These are phyloP conservation scores for Melianthus villosus DNA, from an alignment of 441 rosid genomes.

Conservation along the genomic window DNA sequence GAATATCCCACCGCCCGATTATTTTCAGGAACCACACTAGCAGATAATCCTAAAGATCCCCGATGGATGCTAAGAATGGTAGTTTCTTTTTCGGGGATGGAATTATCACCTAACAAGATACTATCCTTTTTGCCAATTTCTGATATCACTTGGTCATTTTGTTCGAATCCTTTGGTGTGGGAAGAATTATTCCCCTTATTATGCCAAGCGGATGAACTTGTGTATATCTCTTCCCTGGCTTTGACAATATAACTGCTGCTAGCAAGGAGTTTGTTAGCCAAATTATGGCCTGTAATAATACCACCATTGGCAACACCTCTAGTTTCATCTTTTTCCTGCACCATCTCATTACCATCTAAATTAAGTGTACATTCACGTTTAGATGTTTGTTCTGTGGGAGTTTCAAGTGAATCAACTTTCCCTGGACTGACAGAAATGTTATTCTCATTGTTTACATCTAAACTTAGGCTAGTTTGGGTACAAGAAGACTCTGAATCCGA, in stretches of 20 bases:
- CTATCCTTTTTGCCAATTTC: conserved; percentile 22
- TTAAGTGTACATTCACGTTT: conserved; percentile 24
- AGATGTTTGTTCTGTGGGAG: conserved; percentile 19
- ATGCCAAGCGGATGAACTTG: conserved; percentile 22
- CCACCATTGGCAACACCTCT: conserved; percentile 18
- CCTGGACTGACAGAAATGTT: conserved; percentile 22
- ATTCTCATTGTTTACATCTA: conserved; percentile 40
- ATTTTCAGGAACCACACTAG: conserved; percentile 22
- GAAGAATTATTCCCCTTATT: conserved; percentile 28
- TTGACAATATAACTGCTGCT: conserved; percentile 21
- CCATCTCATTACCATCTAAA: conserved; percentile 27
- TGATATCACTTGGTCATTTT: conserved; percentile 19
- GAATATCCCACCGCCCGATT: conserved; percentile 20
- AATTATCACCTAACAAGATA: conserved; percentile 16
- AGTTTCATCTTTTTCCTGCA: conserved; percentile 24
- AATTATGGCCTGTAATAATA: conserved; percentile 15
- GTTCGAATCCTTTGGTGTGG: conserved; percentile 20
- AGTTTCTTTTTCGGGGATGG: conserved; percentile 18
- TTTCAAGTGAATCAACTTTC: conserved; percentile 28
- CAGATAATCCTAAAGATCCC: conserved; percentile 20
- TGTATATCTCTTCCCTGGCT: conserved; percentile 27
- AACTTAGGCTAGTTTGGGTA: conserved; percentile 32
- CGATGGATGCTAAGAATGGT: conserved; percentile 20
- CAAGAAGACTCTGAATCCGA: conserved; percentile 61
- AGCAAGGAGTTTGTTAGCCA: conserved; percentile 19